A percentile compares a stretch with the other conserved stretches of the same genome.
Evolutionary conservation across 768 basidiomycete species (phyloP).

Genomic region (Mycena chlorophos): DNA sequence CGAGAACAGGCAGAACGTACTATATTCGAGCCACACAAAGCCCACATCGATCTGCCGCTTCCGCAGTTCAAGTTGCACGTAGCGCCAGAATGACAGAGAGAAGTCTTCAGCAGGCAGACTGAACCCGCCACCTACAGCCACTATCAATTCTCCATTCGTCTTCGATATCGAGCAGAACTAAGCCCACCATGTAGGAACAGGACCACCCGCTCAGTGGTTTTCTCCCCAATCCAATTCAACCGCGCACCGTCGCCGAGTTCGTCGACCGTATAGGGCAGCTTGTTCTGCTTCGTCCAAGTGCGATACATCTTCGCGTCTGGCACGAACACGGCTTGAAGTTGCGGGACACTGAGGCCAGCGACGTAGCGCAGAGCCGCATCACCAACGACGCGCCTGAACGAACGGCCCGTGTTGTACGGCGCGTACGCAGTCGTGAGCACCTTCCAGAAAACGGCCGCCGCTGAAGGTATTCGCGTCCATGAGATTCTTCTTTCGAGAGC

Average conservation of each 20-base stretch:
- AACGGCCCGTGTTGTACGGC: conserved; percentile 4
- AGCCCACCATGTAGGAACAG: conserved; percentile 34
- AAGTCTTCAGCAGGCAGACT: conserved; percentile 24
- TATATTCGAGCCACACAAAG: conserved; percentile 33
- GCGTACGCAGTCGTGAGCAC: conserved; percentile 6
- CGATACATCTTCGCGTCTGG: conserved; percentile 24
- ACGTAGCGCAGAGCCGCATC: conserved; percentile 12
- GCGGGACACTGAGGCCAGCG: conserved; percentile 12
- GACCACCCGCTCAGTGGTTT: conserved; percentile 32
- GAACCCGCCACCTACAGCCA: conserved; percentile 33
- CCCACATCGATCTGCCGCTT: conserved; percentile 26
- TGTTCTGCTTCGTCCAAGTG: conserved; percentile 20
- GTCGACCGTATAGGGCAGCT: conserved; percentile 24
- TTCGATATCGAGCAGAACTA: neutral
- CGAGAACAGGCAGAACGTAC: conserved; percentile 22
- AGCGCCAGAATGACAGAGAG: conserved; percentile 30
- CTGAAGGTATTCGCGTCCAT: neutral
- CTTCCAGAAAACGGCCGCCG: conserved; percentile 3
- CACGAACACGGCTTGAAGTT: conserved; percentile 27
- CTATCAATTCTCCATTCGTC: too few relatives aligned
- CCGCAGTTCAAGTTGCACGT: conserved; percentile 28
- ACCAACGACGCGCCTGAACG: conserved; percentile 5
- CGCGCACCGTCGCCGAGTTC: conserved; percentile 28
- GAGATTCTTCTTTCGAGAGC: too few relatives aligned
- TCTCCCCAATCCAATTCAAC: conserved; percentile 36